Percentiles rank a stretch among this genome's conserved stretches.
Evolutionary conservation across 2,329 filamentous ascomycete species (phyloP).

Genomic region (Beauveria sp.): DNA sequence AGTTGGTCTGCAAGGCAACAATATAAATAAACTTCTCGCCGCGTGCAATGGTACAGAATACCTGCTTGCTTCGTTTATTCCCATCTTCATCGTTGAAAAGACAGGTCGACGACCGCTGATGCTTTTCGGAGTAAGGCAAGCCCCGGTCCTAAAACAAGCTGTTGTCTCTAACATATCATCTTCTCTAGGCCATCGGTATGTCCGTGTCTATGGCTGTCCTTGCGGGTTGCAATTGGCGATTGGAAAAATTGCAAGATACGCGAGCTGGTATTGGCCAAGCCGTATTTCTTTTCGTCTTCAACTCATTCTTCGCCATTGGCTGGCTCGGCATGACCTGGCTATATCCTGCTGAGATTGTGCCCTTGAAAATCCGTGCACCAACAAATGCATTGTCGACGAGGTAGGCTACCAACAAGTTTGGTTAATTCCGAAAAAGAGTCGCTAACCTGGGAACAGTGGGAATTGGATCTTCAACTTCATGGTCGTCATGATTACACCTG

Average conservation of each 20-base stretch:
- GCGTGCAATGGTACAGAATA: constrained; percentile 19
- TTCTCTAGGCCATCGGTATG: constrained; percentile 6
- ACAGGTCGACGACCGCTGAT: constrained; percentile 3
- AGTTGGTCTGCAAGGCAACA: constrained; percentile 9
- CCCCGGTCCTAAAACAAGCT: not conserved
- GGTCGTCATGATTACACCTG: constrained; percentile 10
- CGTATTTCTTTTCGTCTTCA: constrained; percentile 55
- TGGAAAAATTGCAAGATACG: not conserved
- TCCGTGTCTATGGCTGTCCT: constrained; percentile 11
- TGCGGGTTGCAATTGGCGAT: constrained; percentile 7
- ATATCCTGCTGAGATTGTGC: constrained; percentile 43
- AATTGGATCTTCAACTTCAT: constrained; percentile 12
- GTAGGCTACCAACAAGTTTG: not conserved
- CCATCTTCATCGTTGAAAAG: constrained; percentile 8
- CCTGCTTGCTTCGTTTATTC: constrained; percentile 12
- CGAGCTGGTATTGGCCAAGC: constrained; percentile 10
- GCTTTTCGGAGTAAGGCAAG: constrained; percentile 5
- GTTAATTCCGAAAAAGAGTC: not conserved
- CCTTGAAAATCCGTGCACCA: constrained; percentile 32
- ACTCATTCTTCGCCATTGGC: constrained; percentile 56
- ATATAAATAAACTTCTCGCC: constrained; percentile 12
- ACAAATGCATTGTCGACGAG: constrained; percentile 42
- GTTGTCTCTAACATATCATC: not conserved
- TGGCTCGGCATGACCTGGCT: constrained; percentile 55
- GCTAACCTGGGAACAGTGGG: not conserved